phyloP scores from a whole-genome alignment of 306 rosid genomes.

The Adenanthera pavonina region DNA sequence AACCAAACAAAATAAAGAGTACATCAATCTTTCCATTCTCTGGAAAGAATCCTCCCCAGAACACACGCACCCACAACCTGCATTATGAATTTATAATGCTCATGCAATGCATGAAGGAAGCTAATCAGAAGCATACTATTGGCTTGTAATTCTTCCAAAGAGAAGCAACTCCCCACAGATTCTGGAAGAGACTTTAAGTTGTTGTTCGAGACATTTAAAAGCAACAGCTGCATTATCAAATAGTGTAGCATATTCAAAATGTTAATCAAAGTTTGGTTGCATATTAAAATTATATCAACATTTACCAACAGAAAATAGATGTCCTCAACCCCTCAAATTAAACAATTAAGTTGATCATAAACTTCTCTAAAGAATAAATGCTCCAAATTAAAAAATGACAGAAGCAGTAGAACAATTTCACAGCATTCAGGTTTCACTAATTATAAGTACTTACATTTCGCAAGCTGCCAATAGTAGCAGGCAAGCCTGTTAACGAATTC shows the following conservation, averaged over 20 bases:
- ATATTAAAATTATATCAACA: constrained; percentile 7
- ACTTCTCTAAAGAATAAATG: constrained; percentile 26
- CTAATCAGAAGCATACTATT: constrained; percentile 58
- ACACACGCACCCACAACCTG: background rate
- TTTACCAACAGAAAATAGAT: constrained; percentile 18
- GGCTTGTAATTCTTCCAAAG: constrained; percentile 96
- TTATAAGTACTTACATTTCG: constrained; percentile 72
- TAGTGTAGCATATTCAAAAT: constrained; percentile 37
- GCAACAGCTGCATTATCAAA: constrained; percentile 74
- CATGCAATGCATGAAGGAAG: constrained; percentile 32
- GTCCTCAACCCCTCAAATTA: constrained; percentile 32
- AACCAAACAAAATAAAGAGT: background rate
- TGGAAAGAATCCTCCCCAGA: constrained; percentile 5
- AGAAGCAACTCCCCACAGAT: constrained; percentile 94
- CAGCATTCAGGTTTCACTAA: constrained; percentile 30
- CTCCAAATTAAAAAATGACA: constrained; percentile 19
- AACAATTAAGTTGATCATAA: constrained; percentile 15
- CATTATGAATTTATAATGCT: constrained; percentile 13
- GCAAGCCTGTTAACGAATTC: constrained; percentile 70
- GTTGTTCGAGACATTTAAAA: constrained; percentile 87
- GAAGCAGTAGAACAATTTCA: constrained; percentile 28
- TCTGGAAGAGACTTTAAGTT: constrained; percentile 86
- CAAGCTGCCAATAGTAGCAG: constrained; percentile 93
- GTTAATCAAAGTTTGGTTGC: constrained; percentile 29
- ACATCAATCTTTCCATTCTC: background rate